Percentiles rank a stretch among this genome's conserved stretches.
These are phyloP conservation scores for Favolaschia claudopus DNA, from an alignment of 768 basidiomycete genomes.

Conservation along the genomic window DNA sequence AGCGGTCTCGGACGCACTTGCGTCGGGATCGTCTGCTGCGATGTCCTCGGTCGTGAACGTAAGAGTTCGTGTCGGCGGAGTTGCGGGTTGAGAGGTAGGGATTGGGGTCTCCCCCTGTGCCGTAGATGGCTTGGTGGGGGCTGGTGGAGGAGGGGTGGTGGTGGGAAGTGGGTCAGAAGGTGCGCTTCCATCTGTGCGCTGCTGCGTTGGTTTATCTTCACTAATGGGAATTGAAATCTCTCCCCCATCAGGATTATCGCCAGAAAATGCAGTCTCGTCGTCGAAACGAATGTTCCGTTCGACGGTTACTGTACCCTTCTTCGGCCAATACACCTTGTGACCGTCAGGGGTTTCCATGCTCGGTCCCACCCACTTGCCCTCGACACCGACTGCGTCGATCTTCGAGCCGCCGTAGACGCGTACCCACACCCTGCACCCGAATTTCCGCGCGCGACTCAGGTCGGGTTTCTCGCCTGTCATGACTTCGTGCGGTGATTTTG, in stretches of 20 bases:
- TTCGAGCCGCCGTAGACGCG: background rate
- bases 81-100: background rate
- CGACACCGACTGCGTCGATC: background rate
- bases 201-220: slow-evolving; percentile 4
- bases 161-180: slow-evolving; percentile 1
- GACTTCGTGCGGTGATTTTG: too few relatives aligned
- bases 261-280: slow-evolving; percentile 1
- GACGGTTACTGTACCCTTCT: slow-evolving; percentile 18
- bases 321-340: slow-evolving; percentile 29
- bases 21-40: slow-evolving; percentile 7
- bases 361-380: too few relatives aligned
- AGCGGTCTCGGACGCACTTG: slow-evolving; percentile 1
- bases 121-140: background rate
- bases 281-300: slow-evolving; percentile 22
- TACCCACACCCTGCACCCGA: background rate
- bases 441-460: too few relatives aligned
- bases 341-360: slow-evolving; percentile 26
- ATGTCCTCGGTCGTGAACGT: slow-evolving; percentile 12
- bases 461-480: too few relatives aligned
- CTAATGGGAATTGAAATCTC: background rate
- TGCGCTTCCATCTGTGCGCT: slow-evolving; percentile 12
- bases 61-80: background rate
- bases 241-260: slow-evolving; percentile 4
- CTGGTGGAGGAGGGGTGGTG: slow-evolving; percentile 5
- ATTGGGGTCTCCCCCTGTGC: slow-evolving; percentile 1